Evolutionary conservation across 2,329 filamentous ascomycete genomes (phyloP).

Genomic region (Pseudogymnoascus destructans): DNA sequence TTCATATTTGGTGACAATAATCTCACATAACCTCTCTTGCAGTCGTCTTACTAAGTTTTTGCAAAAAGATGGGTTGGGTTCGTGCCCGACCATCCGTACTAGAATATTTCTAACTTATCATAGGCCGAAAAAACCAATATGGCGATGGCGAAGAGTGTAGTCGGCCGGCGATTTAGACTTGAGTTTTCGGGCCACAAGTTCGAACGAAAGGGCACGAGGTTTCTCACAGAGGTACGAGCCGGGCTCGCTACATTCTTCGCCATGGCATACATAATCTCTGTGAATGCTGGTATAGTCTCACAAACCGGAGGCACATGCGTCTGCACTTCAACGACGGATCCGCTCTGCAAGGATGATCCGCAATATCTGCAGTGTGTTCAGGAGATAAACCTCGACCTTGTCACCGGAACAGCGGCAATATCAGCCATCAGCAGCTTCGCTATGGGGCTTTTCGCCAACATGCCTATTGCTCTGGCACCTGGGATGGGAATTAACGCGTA

Average conservation of each 20-base stretch:
- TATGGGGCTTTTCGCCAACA: conserved; percentile 72
- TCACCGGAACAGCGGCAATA: conserved; percentile 77
- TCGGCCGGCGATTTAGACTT: conserved; percentile 65
- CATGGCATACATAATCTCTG: conserved; percentile 61
- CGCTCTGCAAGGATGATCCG: conserved; percentile 39
- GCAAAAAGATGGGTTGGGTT: not conserved
- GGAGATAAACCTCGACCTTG: conserved; percentile 49
- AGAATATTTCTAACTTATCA: not conserved
- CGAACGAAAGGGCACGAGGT: conserved; percentile 48
- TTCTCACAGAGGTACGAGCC: conserved; percentile 73
- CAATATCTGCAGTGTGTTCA: conserved; percentile 50
- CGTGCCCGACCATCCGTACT: not conserved
- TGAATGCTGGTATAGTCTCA: conserved; percentile 18
- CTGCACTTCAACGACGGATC: conserved; percentile 43
- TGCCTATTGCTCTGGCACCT: conserved; percentile 56
- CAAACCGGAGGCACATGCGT: conserved; percentile 58
- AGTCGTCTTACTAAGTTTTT: not conserved
- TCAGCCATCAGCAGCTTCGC: conserved; percentile 65
- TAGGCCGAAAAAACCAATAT: conserved; percentile 9
- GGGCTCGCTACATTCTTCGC: conserved; percentile 62
- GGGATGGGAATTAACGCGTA: conserved; percentile 81
- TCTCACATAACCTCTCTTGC: not conserved
- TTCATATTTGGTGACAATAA: not conserved
- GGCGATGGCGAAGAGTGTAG: conserved; percentile 45
- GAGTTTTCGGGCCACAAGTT: conserved; percentile 63